Evolutionary conservation across 2,329 filamentous ascomycete species (phyloP), one percentile per base, ranked within the genome.

Genomic region (Colletotrichum truncatum): DNA sequence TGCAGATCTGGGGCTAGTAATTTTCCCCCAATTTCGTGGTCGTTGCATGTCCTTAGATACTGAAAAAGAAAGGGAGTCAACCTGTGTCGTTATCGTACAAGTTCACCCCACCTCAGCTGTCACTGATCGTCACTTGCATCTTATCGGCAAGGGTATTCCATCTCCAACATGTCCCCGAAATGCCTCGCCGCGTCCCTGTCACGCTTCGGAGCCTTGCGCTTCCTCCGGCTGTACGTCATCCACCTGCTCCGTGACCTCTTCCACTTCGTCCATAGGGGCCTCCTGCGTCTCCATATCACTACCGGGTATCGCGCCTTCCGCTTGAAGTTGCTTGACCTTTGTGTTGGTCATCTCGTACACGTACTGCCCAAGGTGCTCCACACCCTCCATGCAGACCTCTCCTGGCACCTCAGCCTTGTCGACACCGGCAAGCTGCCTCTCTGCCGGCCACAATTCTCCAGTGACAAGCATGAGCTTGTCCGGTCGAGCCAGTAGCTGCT

Each of bases 301-400:
- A 32, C 45, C 52, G 32, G 43, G 34, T 10, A 43, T 28, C 38
- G 46, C 49, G 3, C 73, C 74, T 53, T 79, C 82, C 9, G 72
- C 77, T 53, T 81, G 78, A 46, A 88, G 68, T 72, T 87, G 83
- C 73, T 82, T 77, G 34, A 87, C 69, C 73, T 79, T 84, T 1
- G 85, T 87, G 48, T 91, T 87, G 4, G 94, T 97, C 93, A 99
- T 99, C 77, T 99, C 93, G 75, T 89, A 97, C 21, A 99, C 95
- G 77, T 98, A 99, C 79, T 97, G 92, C 0, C 96, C 96, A 34
- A 99, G 78, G 80, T 99, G 96, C 81, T 99, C 95, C 1, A 98
- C 90, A 32, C 92, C 88, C 72, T 95, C 92, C 93, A 99, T 98
- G 18, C 88, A 84, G 1, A 89, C 90, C 71, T 87, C 85, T 11